Base-by-base conservation (phyloP, 495 filamentous ascomycete genomes). In the Talaromyces nanjingensis region DNA sequence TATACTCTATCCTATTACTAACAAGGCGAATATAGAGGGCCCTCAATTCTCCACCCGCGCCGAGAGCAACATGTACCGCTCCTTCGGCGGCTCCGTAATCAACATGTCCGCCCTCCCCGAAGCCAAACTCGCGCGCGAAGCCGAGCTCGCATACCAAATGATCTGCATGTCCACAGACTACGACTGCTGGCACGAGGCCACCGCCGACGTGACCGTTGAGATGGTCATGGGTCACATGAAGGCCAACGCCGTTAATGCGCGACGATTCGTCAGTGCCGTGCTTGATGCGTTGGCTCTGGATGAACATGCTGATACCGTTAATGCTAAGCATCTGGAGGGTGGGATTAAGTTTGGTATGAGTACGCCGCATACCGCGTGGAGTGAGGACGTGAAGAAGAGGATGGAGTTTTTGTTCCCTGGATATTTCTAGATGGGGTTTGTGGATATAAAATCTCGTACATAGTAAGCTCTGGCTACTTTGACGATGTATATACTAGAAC, bases 121-220 rank as follows among this genome's bases (percentile, higher is more conserved):
- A 79, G 89, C 93, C 34, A 98, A 98, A 80, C 86, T 99, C 12
- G 94, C 94, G 29, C 84, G 90, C 34, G 94, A 99, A 80, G 96
- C 96, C 4, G 96, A 99, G 79, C 88, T 99, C 66, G 89, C 89
- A 16, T 97, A 97, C 71, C 91, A 93, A 78, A 93, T 97, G 85
- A 93, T 99, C 68, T 97, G 93, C 81, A 99, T 99, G 96, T 88
- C 89, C 29, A 99, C 94, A 24, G 94, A 99, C 77, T 99, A 99
- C 70, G 96, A 99, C 76, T 96, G 93, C 84, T 98, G 94, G 94
- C 89, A 90, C 72, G 75, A 76, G 62, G 80, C 80, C 5, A 86
- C 84, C 54, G 89, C 88, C 47, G 86, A 84, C 63, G 94, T 99
- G 37, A 92, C 90, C 65, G 94, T 99, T 7, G 91, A 91, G 71